Conservation (phyloP, 306 rosid genomes). For the Astragalus membranaceus region DNA sequence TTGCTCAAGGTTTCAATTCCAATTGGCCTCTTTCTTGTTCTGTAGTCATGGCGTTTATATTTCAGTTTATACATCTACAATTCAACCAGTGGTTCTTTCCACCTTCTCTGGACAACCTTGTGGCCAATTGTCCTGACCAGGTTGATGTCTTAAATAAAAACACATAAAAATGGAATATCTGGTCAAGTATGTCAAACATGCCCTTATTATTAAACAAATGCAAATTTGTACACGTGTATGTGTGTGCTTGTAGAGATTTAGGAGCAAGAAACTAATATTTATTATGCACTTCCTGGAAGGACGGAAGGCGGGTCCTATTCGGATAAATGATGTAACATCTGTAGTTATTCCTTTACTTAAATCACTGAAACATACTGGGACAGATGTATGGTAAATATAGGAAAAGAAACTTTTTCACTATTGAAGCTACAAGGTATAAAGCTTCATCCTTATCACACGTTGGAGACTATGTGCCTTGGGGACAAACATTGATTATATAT, state of each 20-base stretch:
- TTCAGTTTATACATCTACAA: neutral
- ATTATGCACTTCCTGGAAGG: neutral
- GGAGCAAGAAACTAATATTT: neutral
- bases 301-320: neutral
- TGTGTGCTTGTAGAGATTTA: neutral
- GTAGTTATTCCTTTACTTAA: neutral
- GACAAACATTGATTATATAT: too few species aligned
- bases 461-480: too few species aligned
- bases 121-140: neutral
- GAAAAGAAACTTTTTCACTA: too few species aligned
- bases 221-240: neutral
- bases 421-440: too few species aligned
- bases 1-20: neutral
- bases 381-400: neutral
- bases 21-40: constrained; percentile 5
- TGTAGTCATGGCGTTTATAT: constrained; percentile 13
- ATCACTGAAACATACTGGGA: neutral
- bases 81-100: neutral
- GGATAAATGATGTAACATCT: neutral
- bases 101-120: neutral
- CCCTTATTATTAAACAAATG: neutral
- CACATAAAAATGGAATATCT: neutral
- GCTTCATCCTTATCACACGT: too few species aligned
- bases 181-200: neutral
- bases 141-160: neutral